Conservation (phyloP, 1,284 basidiomycete genomes). For the Trametes versicolor region DNA sequence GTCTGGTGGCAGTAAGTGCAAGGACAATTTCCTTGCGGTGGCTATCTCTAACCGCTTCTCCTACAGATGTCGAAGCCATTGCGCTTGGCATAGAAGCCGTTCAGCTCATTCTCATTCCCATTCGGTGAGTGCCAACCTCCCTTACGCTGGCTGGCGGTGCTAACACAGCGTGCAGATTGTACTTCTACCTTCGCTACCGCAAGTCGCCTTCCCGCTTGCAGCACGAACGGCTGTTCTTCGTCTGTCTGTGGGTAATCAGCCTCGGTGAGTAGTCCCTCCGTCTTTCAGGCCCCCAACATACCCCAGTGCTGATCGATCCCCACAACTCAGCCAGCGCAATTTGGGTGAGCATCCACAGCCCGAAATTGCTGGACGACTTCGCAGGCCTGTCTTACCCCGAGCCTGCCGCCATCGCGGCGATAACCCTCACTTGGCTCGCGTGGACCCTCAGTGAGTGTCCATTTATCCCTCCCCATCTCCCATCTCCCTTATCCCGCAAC, state of each 20-base stretch:
- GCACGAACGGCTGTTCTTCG: constrained; percentile 27
- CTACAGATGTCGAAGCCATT: constrained; percentile 21
- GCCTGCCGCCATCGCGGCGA: constrained; percentile 21
- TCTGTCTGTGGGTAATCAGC: constrained; percentile 19
- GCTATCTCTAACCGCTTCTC: background rate
- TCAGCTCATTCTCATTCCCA: constrained; percentile 19
- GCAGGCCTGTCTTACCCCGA: constrained; percentile 22
- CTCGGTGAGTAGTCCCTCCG: constrained; percentile 11
- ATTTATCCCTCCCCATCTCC: too few species aligned
- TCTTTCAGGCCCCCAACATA: too few species aligned
- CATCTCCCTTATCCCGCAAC: background rate
- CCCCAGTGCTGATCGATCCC: background rate
- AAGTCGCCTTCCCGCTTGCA: constrained; percentile 10
- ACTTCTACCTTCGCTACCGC: constrained; percentile 24
- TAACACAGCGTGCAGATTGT: constrained; percentile 7
- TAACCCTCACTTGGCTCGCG: constrained; percentile 24
- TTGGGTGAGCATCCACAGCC: constrained; percentile 22
- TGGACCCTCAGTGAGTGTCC: constrained; percentile 30
- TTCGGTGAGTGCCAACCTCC: constrained; percentile 25
- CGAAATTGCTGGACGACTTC: constrained; percentile 23
- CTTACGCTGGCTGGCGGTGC: too few species aligned
- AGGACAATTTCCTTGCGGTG: background rate
- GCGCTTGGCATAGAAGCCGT: constrained; percentile 25
- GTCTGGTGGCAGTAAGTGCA: constrained; percentile 27
- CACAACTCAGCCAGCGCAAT: background rate